Evolutionary conservation across 2,329 filamentous ascomycete genomes (phyloP), one percentile per base, ranked within the genome.

Genomic region (Aschersonia sp.): DNA sequence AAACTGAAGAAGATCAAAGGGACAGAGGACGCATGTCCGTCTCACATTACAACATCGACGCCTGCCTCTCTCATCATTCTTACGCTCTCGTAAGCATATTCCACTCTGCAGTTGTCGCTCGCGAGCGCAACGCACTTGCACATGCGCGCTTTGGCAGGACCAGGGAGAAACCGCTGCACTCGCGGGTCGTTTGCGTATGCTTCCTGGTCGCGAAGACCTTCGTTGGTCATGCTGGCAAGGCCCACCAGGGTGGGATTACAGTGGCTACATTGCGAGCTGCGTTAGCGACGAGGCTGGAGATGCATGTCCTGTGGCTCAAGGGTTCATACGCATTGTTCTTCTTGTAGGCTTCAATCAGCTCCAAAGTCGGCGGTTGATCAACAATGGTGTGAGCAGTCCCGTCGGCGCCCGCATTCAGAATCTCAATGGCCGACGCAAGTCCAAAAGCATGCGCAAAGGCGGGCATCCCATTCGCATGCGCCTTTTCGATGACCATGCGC

Each of bases 401-500:
- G 46, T 64, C 54, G 1, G 56, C 51, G 1, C 61, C 61, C 1
- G 53, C 49, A 9, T 48, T 48, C 7, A 64, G 47, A 2, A 62
- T 50, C 7, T 58, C 58, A 31, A 60, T 46, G 3, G 60, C 59
- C 42, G 54, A 59, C 32, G 53, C 46, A n/a, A 51, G 50, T 12
- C 51, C 52, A 11, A 58, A 45, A 7, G 56, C 54, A 44, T 63
- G 61, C 1, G 55, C 60, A 2, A 61, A 55, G 11, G 55, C 53
- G 8, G 56, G 49, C 7, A 57, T 48, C 1, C 58, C 58, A 30
- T 54, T 47, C 22, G 51, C 42, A 22, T 63, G 59, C 5, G 60
- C 55, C 5, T 67, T 63, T 5, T 62, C 56, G 37, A 74, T 61
- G 22, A 74, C 60, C 4, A 62, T 63, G 45, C 58, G 63, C 50